phyloP scores from a whole-genome alignment of 2,329 filamentous ascomycete species.

The Kalaharituber pfeilii region DNA sequence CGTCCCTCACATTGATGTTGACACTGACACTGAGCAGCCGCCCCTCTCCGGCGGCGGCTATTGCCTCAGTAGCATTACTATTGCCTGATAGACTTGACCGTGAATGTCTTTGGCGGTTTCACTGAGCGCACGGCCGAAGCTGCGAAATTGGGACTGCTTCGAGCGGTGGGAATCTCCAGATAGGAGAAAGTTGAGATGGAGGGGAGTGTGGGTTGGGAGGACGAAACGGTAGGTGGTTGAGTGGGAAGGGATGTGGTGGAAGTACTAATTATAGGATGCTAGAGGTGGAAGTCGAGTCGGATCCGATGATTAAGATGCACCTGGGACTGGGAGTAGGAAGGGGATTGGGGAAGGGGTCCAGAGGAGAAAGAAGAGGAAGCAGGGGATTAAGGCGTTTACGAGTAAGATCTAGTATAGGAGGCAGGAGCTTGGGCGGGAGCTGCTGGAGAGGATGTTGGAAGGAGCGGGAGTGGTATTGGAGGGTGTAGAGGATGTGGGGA shows the following conservation, averaged over 20 bases:
- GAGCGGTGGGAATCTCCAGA: not conserved
- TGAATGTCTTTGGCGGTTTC: not conserved
- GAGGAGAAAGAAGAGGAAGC: constrained; percentile 5
- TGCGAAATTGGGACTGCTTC: not conserved
- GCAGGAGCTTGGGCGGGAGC: not conserved
- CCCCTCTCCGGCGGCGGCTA: not conserved
- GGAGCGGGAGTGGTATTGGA: not conserved
- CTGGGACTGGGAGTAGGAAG: no score
- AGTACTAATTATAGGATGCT: not conserved
- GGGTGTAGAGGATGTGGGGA: not conserved
- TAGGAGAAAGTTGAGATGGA: not conserved
- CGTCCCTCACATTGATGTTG: not conserved
- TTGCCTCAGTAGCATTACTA: not conserved
- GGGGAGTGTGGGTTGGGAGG: not conserved
- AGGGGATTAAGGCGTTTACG: not conserved
- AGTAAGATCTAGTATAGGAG: not conserved
- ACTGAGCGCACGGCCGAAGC: not conserved
- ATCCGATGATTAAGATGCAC: no score
- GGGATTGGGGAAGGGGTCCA: no score
- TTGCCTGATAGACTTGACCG: not conserved
- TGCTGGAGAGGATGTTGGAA: not conserved
- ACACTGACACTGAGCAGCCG: not conserved
- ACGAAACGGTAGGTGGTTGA: not conserved
- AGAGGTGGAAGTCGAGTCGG: not conserved
- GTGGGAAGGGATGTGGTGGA: not conserved